Evolutionary conservation across 1,139 yeast genomes (phyloP).

Genomic region (Pneumocystis oryctolagi): DNA sequence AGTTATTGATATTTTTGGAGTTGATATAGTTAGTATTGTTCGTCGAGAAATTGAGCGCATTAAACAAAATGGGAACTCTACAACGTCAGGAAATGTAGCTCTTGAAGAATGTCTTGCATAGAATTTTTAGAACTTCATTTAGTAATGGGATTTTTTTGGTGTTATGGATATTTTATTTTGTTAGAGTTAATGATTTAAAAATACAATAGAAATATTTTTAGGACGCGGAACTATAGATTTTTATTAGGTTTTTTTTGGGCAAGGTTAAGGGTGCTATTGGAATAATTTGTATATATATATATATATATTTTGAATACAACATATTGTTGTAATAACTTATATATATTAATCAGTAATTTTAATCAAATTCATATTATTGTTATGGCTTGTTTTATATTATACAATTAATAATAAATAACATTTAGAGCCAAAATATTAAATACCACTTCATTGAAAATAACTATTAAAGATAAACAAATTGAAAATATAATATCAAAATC

Average conservation of each 20-base stretch:
- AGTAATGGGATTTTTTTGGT: neutral
- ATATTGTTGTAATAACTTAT: neutral
- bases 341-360: neutral
- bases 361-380: neutral
- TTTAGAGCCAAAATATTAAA: neutral
- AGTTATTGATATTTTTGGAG: conserved; percentile 38
- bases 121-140: neutral
- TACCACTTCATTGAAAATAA: neutral
- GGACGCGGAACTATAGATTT: neutral
- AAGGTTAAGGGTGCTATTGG: neutral
- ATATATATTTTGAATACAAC: neutral
- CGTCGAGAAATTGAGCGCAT: conserved; percentile 34
- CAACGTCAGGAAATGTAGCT: neutral
- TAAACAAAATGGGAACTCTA: neutral
- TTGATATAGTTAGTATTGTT: conserved; percentile 42
- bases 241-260: neutral
- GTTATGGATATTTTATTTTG: neutral
- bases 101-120: conserved; percentile 6
- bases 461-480: conserved; percentile 1
- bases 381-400: neutral
- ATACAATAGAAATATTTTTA: neutral
- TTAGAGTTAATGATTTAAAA: neutral
- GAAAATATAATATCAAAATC: neutral
- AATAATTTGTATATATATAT: neutral
- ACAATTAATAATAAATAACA: neutral